Percentiles rank a stretch among this genome's conserved stretches.
phyloP scores from a whole-genome alignment of 164 flowering plant genomes.

The Dillenia turbinata region DNA sequence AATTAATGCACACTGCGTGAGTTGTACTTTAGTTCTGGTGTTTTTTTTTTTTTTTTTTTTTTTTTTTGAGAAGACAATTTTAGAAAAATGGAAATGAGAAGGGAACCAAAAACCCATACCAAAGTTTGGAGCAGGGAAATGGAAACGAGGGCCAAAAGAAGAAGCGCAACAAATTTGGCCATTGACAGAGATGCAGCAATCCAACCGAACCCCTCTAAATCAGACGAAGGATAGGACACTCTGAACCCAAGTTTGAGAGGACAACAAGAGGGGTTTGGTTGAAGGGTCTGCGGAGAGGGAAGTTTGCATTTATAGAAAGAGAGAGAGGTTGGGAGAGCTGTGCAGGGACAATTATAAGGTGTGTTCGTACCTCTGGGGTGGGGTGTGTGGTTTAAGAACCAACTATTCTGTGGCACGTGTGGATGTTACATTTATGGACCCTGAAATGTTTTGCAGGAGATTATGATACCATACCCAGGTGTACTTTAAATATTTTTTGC shows the following conservation, averaged over 20 bases:
- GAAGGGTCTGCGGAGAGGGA: too few relatives aligned
- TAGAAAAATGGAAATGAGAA: neutral
- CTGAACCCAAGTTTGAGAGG: too few relatives aligned
- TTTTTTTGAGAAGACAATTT: neutral
- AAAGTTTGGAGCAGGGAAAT: constrained; percentile 42
- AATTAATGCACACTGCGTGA: neutral
- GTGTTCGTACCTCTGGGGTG: neutral
- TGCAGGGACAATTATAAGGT: neutral
- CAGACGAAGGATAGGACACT: neutral
- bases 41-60: neutral
- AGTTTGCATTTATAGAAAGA: neutral
- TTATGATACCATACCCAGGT: too few relatives aligned
- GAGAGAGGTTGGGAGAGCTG: neutral
- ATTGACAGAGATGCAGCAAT: constrained; percentile 21
- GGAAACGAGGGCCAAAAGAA: constrained; percentile 45
- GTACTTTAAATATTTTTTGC: too few relatives aligned
- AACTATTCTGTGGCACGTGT: too few relatives aligned
- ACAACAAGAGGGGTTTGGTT: too few relatives aligned
- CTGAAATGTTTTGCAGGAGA: too few relatives aligned
- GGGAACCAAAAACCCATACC: constrained; percentile 19
- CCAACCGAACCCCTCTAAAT: constrained; percentile 7
- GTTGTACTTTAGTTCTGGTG: neutral
- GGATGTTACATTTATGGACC: too few relatives aligned
- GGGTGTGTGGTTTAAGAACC: constrained; percentile 1
- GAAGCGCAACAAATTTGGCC: constrained; percentile 33